phyloP scores from a whole-genome alignment of 768 basidiomycete species.

The Russula earlei region DNA sequence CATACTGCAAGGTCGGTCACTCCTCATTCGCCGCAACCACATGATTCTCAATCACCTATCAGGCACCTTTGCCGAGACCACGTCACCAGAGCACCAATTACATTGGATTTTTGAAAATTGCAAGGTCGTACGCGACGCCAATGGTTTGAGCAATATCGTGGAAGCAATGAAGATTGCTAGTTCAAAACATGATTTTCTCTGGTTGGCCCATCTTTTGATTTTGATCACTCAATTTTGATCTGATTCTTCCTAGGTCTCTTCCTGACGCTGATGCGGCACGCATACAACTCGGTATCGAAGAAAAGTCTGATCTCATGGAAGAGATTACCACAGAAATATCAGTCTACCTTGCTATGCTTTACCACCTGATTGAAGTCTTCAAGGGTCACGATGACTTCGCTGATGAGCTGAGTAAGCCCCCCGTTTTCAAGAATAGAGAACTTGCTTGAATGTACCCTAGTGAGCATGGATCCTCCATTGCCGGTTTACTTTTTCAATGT shows the following conservation, averaged over 20 bases:
- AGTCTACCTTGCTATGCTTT: constrained; percentile 90
- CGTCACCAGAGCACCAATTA: constrained; percentile 87
- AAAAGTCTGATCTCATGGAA: constrained; percentile 73
- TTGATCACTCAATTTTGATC: not conserved
- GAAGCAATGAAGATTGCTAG: constrained; percentile 87
- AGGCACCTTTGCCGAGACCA: constrained; percentile 89
- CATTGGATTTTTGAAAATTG: constrained; percentile 95
- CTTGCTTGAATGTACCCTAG: constrained; percentile 33
- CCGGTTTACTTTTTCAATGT: constrained; percentile 88
- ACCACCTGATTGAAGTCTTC: constrained; percentile 89
- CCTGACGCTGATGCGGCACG: constrained; percentile 67
- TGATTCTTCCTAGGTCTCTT: constrained; percentile 42
- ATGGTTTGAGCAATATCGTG: constrained; percentile 75
- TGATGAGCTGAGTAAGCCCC: constrained; percentile 83
- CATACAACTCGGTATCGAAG: constrained; percentile 57
- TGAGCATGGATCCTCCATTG: constrained; percentile 91
- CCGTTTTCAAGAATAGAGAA: not conserved
- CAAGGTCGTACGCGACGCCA: constrained; percentile 71
- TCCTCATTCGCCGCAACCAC: constrained; percentile 2
- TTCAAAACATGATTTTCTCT: constrained; percentile 75
- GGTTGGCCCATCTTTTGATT: constrained; percentile 33
- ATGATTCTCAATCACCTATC: constrained; percentile 1
- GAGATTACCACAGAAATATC: constrained; percentile 89
- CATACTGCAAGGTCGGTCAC: constrained; percentile 70
- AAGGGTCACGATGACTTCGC: constrained; percentile 92